Conservation (phyloP, 208 protist species). For the Phytomonas serpens region DNA sequence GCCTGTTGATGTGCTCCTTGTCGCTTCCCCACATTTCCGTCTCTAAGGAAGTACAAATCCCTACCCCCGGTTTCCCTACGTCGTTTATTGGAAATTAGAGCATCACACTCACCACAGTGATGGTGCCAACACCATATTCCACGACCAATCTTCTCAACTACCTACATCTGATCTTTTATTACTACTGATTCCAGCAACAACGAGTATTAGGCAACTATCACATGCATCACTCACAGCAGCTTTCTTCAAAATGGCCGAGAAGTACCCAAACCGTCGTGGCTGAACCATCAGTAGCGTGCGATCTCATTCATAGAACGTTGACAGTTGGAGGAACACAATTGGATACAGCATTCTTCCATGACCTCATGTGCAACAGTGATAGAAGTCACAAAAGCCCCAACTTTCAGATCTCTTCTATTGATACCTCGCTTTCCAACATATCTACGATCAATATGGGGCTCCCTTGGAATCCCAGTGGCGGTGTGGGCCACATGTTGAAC, state of each 20-base stretch:
- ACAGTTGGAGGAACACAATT: background rate
- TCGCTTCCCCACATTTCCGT: background rate
- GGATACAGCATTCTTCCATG: background rate
- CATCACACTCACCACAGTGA: background rate
- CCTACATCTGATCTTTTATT: slow-evolving; percentile 1
- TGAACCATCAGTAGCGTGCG: background rate
- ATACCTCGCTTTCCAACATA: background rate
- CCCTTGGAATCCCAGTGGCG: background rate
- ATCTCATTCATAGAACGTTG: background rate
- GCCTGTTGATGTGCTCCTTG: background rate
- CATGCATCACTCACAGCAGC: background rate
- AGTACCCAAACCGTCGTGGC: background rate
- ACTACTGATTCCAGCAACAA: background rate
- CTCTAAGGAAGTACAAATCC: background rate
- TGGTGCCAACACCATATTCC: background rate
- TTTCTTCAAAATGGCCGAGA: background rate
- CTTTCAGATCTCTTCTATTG: background rate
- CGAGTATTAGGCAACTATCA: background rate
- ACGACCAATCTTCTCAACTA: slow-evolving; percentile 2
- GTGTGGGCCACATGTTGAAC: background rate
- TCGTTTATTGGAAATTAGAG: background rate
- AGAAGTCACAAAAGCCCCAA: background rate
- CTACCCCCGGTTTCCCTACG: background rate
- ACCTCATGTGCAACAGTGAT: background rate
- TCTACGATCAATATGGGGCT: background rate